phyloP scores from a whole-genome alignment of 768 basidiomycete species.

The Suillus decipiens region DNA sequence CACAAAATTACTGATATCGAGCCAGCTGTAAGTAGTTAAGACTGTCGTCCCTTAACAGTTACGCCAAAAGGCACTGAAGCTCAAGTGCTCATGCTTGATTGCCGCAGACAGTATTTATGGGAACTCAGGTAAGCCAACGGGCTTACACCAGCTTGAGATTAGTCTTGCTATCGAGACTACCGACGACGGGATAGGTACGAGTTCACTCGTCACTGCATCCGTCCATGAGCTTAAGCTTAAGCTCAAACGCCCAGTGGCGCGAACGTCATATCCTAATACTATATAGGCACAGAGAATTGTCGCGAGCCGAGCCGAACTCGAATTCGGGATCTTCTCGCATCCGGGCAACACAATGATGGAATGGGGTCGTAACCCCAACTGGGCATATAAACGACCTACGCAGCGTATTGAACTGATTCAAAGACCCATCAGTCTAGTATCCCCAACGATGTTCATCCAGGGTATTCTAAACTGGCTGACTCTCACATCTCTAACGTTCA shows the following conservation, averaged over 20 bases:
- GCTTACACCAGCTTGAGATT: too few species aligned
- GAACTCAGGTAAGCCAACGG: too few species aligned
- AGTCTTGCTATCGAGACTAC: too few species aligned
- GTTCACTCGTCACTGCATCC: too few species aligned
- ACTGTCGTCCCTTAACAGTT: too few species aligned
- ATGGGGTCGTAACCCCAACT: background rate
- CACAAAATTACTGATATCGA: too few species aligned
- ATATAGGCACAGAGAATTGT: background rate
- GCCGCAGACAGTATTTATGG: too few species aligned
- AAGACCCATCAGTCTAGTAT: background rate
- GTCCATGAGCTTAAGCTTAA: background rate
- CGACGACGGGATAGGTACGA: too few species aligned
- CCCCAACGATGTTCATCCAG: conserved; percentile 4
- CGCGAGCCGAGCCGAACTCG: background rate
- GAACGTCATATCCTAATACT: too few species aligned
- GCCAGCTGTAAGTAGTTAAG: too few species aligned
- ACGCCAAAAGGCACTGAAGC: too few species aligned
- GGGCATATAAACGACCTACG: background rate
- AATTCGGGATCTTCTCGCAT: background rate
- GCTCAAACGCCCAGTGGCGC: background rate
- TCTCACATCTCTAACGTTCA: background rate
- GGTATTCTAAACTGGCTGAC: conserved; percentile 6
- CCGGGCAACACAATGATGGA: background rate
- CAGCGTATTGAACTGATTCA: background rate
- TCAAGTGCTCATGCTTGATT: too few species aligned